A percentile compares a stretch with the other conserved stretches of the same genome.
Conservation (phyloP, 2,329 filamentous ascomycete species). For the Calonectria crousiana region DNA sequence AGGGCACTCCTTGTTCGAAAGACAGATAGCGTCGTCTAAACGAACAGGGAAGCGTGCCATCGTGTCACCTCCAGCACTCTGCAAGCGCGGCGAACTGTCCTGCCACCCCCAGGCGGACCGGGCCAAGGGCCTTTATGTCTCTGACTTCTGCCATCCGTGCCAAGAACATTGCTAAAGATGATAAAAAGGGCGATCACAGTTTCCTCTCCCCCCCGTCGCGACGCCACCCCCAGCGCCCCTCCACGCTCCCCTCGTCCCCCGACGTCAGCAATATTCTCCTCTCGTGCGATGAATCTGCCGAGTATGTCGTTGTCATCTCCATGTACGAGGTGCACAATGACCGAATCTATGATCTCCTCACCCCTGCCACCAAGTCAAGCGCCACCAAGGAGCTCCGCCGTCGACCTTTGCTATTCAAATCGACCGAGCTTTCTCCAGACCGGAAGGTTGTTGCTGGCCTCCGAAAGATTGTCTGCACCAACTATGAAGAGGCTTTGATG, state of each 20-base stretch:
- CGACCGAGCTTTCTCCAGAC: conserved; percentile 87
- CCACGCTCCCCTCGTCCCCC: conserved; percentile 79
- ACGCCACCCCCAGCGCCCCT: conserved; percentile 75
- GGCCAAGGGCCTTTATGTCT: conserved; percentile 53
- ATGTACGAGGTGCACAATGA: conserved; percentile 99
- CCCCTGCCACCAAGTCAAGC: conserved; percentile 69
- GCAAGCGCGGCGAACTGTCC: conserved; percentile 45
- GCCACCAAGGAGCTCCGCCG: conserved; percentile 78
- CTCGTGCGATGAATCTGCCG: conserved; percentile 69
- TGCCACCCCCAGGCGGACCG: conserved; percentile 50
- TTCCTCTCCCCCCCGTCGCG: conserved; percentile 64
- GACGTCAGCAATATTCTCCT: conserved; percentile 79
- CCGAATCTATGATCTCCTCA: conserved; percentile 93
- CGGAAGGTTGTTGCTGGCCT: conserved; percentile 95
- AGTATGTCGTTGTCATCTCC: conserved; percentile 90
- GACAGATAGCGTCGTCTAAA: conserved; percentile 47
- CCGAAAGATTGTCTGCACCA: conserved; percentile 88
- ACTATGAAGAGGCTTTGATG: conserved; percentile 84
- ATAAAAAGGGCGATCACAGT: conserved; percentile 63
- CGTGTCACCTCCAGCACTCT: conserved; percentile 29
- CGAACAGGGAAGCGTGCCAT: conserved; percentile 32
- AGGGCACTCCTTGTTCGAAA: conserved; percentile 39
- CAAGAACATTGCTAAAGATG: conserved; percentile 62
- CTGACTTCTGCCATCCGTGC: conserved; percentile 59
- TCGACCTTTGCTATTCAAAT: conserved; percentile 91